Evolutionary conservation across 805 yeast species (phyloP).

Genomic region (Kluyveromyces aestuarii): DNA sequence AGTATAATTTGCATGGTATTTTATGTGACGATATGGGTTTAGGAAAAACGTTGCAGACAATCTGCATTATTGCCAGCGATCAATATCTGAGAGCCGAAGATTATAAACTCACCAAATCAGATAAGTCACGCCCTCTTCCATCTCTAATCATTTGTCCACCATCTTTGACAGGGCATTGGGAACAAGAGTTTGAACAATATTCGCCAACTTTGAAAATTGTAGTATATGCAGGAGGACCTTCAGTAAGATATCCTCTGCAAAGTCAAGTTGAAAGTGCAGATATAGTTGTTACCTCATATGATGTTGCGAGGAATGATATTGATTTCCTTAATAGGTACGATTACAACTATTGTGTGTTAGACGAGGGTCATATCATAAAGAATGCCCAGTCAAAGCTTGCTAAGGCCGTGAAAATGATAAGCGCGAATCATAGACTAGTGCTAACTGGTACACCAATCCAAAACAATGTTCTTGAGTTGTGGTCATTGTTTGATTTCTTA

Average conservation of each 20-base stretch:
- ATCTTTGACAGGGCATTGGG: constrained; percentile 98
- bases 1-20: constrained; percentile 93
- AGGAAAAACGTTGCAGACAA: constrained; percentile 94
- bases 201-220: constrained; percentile 77
- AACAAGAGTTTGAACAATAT: constrained; percentile 82
- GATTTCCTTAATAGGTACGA: constrained; percentile 49
- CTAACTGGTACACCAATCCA: constrained; percentile 98
- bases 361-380: constrained; percentile 96
- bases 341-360: constrained; percentile 90
- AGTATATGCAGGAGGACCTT: constrained; percentile 92
- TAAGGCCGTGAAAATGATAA: constrained; percentile 71
- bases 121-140: constrained; percentile 68
- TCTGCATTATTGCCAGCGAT: constrained; percentile 94
- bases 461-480: constrained; percentile 88
- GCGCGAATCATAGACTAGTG: constrained; percentile 83
- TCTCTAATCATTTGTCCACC: constrained; percentile 93
- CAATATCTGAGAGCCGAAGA: constrained; percentile 78
- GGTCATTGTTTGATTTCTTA: constrained; percentile 95
- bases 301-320: constrained; percentile 89
- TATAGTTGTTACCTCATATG: constrained; percentile 89
- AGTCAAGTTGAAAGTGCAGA: constrained; percentile 50
- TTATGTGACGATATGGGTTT: constrained; percentile 99
- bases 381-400: constrained; percentile 84
- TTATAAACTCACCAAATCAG: constrained; percentile 45
- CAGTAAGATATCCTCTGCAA: constrained; percentile 51